A percentile compares a stretch with the other conserved stretches of the same genome.
Evolutionary conservation across 768 basidiomycete species (phyloP).

Genomic region (Sutorius australiensis): DNA sequence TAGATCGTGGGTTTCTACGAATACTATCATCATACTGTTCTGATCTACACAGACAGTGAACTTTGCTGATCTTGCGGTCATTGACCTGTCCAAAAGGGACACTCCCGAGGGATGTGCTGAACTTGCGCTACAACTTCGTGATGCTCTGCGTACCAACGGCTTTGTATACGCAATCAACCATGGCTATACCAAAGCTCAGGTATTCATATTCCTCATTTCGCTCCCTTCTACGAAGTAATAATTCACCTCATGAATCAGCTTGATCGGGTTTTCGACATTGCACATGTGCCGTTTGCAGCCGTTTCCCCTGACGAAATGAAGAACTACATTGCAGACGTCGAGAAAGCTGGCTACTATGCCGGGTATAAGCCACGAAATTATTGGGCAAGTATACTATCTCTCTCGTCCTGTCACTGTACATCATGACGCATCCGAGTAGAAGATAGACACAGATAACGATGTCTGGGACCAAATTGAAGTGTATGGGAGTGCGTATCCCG

Average conservation of each 20-base stretch:
- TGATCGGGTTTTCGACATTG: slow-evolving; percentile 46
- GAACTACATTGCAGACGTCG: slow-evolving; percentile 35
- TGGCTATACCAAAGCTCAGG: slow-evolving; percentile 38
- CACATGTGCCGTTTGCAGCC: slow-evolving; percentile 41
- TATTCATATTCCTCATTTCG: slow-evolving; percentile 17
- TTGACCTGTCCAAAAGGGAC: slow-evolving; percentile 44
- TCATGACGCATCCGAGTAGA: slow-evolving; percentile 31
- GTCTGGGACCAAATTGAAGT: slow-evolving; percentile 64
- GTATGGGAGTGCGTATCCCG: slow-evolving; percentile 45
- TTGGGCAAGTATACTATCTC: slow-evolving; percentile 36
- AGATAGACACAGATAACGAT: slow-evolving; percentile 45
- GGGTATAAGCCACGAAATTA: slow-evolving; percentile 49
- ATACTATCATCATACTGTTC: neutral
- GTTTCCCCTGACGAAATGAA: slow-evolving; percentile 42
- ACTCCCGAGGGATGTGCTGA: slow-evolving; percentile 39
- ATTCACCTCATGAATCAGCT: slow-evolving; percentile 30
- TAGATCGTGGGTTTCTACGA: slow-evolving; percentile 29
- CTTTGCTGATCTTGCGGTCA: slow-evolving; percentile 48
- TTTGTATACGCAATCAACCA: slow-evolving; percentile 41
- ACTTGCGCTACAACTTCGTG: slow-evolving; percentile 40
- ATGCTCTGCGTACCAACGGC: slow-evolving; percentile 42
- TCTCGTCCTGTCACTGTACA: neutral
- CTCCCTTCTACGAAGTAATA: slow-evolving; percentile 5
- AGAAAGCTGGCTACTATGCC: slow-evolving; percentile 42
- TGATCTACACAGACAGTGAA: slow-evolving; percentile 37